Percentiles rank a stretch among this genome's conserved stretches.
Conservation (phyloP, 768 basidiomycete species). For the Mycena indigotica region DNA sequence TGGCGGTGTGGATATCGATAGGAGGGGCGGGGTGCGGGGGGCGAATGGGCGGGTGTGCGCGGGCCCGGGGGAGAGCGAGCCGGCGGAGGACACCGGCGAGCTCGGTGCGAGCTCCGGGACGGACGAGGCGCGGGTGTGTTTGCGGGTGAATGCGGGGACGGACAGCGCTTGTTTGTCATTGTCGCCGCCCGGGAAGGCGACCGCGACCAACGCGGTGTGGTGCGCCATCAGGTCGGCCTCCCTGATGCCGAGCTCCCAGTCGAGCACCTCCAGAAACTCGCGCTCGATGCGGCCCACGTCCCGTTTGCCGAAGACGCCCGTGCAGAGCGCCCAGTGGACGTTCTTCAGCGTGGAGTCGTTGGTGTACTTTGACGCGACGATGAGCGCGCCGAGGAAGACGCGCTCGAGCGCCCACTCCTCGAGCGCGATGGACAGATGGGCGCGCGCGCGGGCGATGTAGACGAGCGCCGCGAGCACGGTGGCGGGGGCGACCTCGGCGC, state of each 20-base stretch:
- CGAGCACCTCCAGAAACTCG: conserved; percentile 52
- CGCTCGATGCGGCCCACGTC: conserved; percentile 55
- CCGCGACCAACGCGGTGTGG: not conserved
- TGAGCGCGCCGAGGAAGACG: conserved; percentile 11
- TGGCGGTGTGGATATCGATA: not conserved
- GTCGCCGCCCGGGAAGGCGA: not conserved
- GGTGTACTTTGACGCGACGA: conserved; percentile 6
- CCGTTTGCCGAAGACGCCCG: conserved; percentile 51
- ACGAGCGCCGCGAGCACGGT: conserved; percentile 2
- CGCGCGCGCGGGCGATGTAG: conserved; percentile 45
- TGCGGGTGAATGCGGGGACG: not conserved
- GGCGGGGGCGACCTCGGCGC: not conserved
- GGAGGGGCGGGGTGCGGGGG: not conserved
- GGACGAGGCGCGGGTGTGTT: not conserved
- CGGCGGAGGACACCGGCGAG: not conserved
- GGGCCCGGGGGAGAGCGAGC: not conserved
- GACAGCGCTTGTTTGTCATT: not conserved
- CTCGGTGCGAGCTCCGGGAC: not conserved
- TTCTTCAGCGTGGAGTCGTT: conserved; percentile 33
- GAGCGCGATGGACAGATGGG: conserved; percentile 50
- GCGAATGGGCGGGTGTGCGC: not conserved
- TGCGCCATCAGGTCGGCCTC: conserved; percentile 37
- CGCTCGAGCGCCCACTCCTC: conserved; percentile 31
- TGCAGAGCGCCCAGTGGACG: conserved; percentile 58
- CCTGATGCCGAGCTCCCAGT: conserved; percentile 47